Evolutionary conservation across 2,329 filamentous ascomycete species (phyloP), one percentile per base, ranked within the genome.

Genomic region (Neofusicoccum parvum): DNA sequence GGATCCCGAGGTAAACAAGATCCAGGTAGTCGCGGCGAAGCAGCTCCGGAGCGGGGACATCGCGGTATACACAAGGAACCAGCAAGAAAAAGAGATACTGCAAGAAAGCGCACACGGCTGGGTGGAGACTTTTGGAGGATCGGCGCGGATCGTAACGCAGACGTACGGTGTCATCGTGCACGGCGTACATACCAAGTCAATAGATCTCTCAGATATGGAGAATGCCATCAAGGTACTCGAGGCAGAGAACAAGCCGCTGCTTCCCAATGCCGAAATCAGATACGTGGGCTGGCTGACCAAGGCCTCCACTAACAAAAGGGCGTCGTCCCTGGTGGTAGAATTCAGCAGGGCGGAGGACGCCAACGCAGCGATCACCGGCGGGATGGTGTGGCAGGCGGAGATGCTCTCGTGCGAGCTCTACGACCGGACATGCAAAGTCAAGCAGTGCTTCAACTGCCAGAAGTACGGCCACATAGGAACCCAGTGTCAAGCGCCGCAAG

Each of bases 401-500:
- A 54, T 54, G 34, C 50, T 54, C 50, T 54, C 50, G 50, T 54
- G 34, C 50, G 50, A 54, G 50, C 50, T 54, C 50, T 54, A 54
- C 50, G 50, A 54, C 34, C 50, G 50, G 50, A 54, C 34, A 20
- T 54, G 15, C 34, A 54, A 54, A 54, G 50, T 69, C 32, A 65
- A 69, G 65, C 45, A 69, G 66, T 68, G 59, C 66, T 71, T 68
- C 17, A 67, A 70, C 66, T 70, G 58, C 69, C 32, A 70, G 67
- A 67, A 65, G 60, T 68, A 69, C 45, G 60, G 67, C 69, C 53
- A 70, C 45, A 70, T 68, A 70, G 66, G 65, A 70, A 70, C 67
- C 67, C 43, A 71, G 62, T 69, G 60, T 58, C 69, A 71, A 68
- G 68, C 62, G 68, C 39, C 62, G 68, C 69, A 34, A 65, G 67